Evolutionary conservation across 2,329 filamentous ascomycete species (phyloP).

Genomic region (Phaeosphaeria sp.): DNA sequence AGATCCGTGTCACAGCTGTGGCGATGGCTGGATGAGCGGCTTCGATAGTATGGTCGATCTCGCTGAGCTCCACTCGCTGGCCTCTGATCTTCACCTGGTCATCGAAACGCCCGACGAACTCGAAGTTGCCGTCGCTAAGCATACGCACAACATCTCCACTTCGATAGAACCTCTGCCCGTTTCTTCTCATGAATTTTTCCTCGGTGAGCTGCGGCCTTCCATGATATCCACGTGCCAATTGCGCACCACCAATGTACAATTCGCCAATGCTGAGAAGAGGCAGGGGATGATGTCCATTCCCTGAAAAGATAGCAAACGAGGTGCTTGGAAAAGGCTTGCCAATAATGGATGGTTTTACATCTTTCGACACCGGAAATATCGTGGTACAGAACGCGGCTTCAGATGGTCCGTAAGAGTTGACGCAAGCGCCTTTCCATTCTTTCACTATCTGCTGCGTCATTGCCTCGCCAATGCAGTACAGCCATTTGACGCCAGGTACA

Average conservation of each 20-base stretch:
- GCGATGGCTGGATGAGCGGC: constrained; percentile 26
- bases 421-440: constrained; percentile 49
- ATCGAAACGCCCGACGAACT: constrained; percentile 48
- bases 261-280: constrained; percentile 53
- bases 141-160: constrained; percentile 49
- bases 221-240: constrained; percentile 55
- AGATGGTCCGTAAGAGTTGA: constrained; percentile 55
- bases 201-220: constrained; percentile 41
- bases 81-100: constrained; percentile 52
- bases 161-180: constrained; percentile 46
- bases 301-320: constrained; percentile 47
- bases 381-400: constrained; percentile 56
- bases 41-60: constrained; percentile 45
- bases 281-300: constrained; percentile 36
- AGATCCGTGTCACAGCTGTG: constrained; percentile 39
- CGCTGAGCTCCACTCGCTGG: constrained; percentile 47
- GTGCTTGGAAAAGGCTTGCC: constrained; percentile 52
- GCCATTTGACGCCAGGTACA: constrained; percentile 48
- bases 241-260: constrained; percentile 55
- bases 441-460: constrained; percentile 49
- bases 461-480: constrained; percentile 55
- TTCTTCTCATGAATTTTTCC: constrained; percentile 37
- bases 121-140: constrained; percentile 48
- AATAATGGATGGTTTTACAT: constrained; percentile 48
- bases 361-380: constrained; percentile 42